Evolutionary conservation across 225 moss, liverwort and hornwort species (phyloP).

Genomic region (Rhytidiadelphus loreus): DNA sequence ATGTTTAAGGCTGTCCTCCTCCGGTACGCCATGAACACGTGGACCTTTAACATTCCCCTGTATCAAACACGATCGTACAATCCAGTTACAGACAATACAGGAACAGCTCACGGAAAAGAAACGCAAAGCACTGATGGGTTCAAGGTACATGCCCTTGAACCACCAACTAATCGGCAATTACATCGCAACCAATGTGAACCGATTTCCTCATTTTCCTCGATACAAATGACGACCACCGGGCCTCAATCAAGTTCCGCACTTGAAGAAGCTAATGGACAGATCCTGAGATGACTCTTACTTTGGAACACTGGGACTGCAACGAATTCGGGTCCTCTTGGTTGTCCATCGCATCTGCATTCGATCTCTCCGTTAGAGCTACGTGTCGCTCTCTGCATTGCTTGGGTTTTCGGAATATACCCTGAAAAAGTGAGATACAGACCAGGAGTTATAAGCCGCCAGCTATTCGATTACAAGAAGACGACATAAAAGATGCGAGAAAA

Average conservation of each 20-base stretch:
- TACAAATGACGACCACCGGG: neutral
- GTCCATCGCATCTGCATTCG: conserved; percentile 47
- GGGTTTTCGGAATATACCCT: conserved; percentile 75
- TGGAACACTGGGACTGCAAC: conserved; percentile 33
- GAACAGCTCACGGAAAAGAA: neutral
- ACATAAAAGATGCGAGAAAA: neutral
- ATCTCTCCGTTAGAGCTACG: conserved; percentile 46
- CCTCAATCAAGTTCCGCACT: neutral
- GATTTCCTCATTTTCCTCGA: neutral
- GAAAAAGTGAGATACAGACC: neutral
- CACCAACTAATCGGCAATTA: neutral
- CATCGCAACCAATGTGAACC: no score
- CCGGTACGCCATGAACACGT: conserved; percentile 55
- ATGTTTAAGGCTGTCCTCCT: conserved; percentile 71
- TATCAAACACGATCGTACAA: neutral
- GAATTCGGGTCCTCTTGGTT: conserved; percentile 54
- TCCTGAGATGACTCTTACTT: neutral
- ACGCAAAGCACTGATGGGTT: neutral
- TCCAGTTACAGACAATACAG: neutral
- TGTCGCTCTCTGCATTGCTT: conserved; percentile 77
- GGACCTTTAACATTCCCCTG: conserved; percentile 53
- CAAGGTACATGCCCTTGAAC: neutral
- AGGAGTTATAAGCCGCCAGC: neutral
- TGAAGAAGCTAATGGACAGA: neutral
- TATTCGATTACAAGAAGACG: no score